Evolutionary conservation across 1,284 basidiomycete species (phyloP), one percentile per base, ranked within the genome.

Genomic region (Microstroma glucosiphilum): DNA sequence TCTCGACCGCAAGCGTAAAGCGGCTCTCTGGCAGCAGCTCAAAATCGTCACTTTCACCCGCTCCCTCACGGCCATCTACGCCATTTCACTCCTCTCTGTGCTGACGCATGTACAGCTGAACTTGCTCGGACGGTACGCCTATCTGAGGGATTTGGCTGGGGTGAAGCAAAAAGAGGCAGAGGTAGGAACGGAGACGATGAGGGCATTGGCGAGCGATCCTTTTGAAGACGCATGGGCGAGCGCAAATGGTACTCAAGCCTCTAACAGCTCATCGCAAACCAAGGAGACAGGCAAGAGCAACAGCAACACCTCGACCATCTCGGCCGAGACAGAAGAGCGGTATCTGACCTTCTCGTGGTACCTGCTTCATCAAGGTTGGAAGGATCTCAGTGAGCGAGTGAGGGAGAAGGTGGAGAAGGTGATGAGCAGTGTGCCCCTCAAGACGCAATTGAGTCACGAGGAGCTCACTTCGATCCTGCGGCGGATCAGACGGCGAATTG

Each of bases 291-390:
- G 15, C n/a, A 57, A 62, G 58, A 17, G 15, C 17, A 30, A 41
- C 17, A 11, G 17, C 21, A 59, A 40, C 15, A 62, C 56, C 8
- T 57, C 48, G 9, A 69, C 66, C 13, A 61, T 77, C 4, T 67
- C 66, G 30, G 68, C 87, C 43, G 85, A 87, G 59, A 85, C 86
- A 0, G 89, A 92, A 79, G 82, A 85, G 65, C 87, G 87, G 73
- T 93, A 87, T 74, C 82, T 94, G 61, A 91, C 89, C 0, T 85
- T 92, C 66, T 89, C 86, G 58, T 94, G 91, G 89, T 93, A 91
- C 90, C 83, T 93, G 56, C 76, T 94, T 60, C 88, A 94, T 72
- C 87, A 89, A 2, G 91, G 92, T 0, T 93, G 91, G 90, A 88
- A 88, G 70, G 86, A 88, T 60, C 83, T 93, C 0, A 86, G 86